Conservation (phyloP, 192 early-diverging fungal species). For the Cladochytrium replicatum region DNA sequence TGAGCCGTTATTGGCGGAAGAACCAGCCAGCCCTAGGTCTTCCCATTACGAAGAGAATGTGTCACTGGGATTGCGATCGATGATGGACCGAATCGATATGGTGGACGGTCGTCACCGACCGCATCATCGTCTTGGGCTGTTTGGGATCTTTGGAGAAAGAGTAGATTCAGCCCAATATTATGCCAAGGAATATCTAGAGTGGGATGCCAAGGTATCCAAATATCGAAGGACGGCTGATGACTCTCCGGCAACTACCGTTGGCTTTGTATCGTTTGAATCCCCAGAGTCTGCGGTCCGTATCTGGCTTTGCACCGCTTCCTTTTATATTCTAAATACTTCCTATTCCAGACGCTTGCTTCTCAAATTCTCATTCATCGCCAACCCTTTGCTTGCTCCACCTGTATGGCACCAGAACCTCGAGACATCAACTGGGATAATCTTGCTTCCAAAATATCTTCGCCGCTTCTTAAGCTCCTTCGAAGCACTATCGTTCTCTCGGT, state of each 20-base stretch:
- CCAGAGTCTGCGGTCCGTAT: conserved; percentile 37
- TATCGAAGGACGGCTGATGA: conserved; percentile 24
- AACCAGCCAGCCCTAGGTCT: neutral
- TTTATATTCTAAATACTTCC: neutral
- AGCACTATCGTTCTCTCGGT: conserved; percentile 17
- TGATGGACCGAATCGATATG: conserved; percentile 22
- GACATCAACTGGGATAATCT: conserved; percentile 49
- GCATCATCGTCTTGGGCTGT: conserved; percentile 29
- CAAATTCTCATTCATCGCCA: conserved; percentile 29
- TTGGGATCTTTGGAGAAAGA: conserved; percentile 28
- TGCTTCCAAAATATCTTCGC: conserved; percentile 27
- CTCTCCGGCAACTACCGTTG: conserved; percentile 30
- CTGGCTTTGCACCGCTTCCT: neutral
- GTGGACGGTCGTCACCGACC: conserved; percentile 25
- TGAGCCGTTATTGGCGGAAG: neutral
- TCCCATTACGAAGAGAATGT: too few species aligned
- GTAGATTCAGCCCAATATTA: conserved; percentile 39
- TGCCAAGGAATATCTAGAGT: conserved; percentile 24
- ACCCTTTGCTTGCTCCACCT: conserved; percentile 39
- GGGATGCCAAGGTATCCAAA: conserved; percentile 25
- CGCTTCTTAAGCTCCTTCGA: conserved; percentile 39
- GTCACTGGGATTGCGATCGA: conserved; percentile 15
- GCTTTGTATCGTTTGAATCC: conserved; percentile 50
- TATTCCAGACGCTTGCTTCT: conserved; percentile 29
- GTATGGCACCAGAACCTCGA: conserved; percentile 42